phyloP scores from a whole-genome alignment of 306 rosid genomes.

The Vigna hirtella region DNA sequence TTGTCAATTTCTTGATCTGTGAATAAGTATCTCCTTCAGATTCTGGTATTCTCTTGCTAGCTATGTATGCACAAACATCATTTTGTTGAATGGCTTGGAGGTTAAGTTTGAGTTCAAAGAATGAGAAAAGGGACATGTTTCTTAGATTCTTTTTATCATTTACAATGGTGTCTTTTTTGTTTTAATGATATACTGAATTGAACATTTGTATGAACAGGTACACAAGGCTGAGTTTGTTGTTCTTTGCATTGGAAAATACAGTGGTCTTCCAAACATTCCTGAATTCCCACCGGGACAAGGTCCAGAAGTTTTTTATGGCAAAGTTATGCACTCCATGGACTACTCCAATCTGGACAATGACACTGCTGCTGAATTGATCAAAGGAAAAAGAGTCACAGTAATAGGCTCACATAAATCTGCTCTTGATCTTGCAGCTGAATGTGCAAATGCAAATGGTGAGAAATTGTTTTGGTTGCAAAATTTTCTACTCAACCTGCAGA shows the following conservation, averaged over 20 bases:
- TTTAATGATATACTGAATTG: background rate
- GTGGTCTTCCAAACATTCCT: slow-evolving; percentile 66
- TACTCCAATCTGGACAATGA: slow-evolving; percentile 52
- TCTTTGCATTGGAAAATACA: slow-evolving; percentile 60
- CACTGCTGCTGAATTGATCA: slow-evolving; percentile 51
- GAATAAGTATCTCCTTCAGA: background rate
- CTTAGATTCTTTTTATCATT: background rate
- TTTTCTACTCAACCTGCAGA: background rate
- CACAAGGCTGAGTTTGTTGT: slow-evolving; percentile 61
- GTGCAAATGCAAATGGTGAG: slow-evolving; percentile 61
- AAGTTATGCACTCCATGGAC: slow-evolving; percentile 66
- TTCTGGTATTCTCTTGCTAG: background rate
- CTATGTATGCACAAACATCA: background rate
- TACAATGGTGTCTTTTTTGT: background rate
- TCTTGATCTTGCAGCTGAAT: slow-evolving; percentile 60
- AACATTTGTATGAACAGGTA: slow-evolving; percentile 46
- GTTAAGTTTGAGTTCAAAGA: background rate
- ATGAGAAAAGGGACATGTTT: background rate
- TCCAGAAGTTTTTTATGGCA: slow-evolving; percentile 59
- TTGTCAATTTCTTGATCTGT: background rate
- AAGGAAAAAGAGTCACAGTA: slow-evolving; percentile 48
- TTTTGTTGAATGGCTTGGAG: background rate
- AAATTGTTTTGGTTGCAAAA: background rate
- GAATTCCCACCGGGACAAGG: slow-evolving; percentile 55
- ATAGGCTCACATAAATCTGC: slow-evolving; percentile 66